Percentiles rank a stretch among this genome's conserved stretches.
Evolutionary conservation across 2,329 filamentous ascomycete species (phyloP).

Genomic region (Rugonectria rugulosa): DNA sequence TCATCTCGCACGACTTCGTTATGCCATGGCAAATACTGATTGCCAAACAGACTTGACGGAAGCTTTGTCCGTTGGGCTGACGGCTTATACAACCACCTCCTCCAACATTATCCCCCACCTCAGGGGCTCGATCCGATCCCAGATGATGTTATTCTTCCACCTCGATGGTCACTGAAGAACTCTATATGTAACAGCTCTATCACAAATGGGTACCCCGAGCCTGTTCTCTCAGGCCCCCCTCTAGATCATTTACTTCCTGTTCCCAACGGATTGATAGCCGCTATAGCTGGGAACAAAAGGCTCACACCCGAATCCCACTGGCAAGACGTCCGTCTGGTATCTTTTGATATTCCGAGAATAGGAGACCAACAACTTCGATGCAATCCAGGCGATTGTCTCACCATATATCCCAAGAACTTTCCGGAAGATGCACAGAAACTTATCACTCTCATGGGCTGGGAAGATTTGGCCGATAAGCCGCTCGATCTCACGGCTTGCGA

Average conservation of each 20-base stretch:
- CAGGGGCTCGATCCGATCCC: conserved; percentile 73
- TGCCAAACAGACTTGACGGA: conserved; percentile 76
- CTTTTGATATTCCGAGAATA: conserved; percentile 57
- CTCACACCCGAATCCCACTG: conserved; percentile 81
- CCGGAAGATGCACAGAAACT: conserved; percentile 79
- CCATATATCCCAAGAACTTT: conserved; percentile 89
- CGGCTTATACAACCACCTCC: conserved; percentile 70
- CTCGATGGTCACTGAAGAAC: conserved; percentile 63
- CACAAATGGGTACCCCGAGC: conserved; percentile 22
- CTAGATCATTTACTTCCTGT: conserved; percentile 59
- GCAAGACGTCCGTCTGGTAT: conserved; percentile 91
- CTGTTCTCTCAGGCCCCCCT: conserved; percentile 33
- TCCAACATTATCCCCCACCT: conserved; percentile 74
- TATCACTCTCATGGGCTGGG: conserved; percentile 82
- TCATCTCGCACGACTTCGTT: conserved; percentile 14
- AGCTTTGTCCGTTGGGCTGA: conserved; percentile 81
- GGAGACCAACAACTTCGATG: conserved; percentile 42
- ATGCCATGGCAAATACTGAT: neutral
- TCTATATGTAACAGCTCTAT: conserved; percentile 5
- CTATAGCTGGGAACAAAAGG: conserved; percentile 70
- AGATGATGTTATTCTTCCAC: conserved; percentile 75
- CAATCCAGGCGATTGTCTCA: conserved; percentile 80
- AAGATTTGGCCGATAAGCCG: conserved; percentile 71
- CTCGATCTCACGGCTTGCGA: conserved; percentile 59
- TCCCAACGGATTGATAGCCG: conserved; percentile 62